These are phyloP conservation scores for Bremia lactucae DNA, from an alignment of 352 stramenopile genomes.

Conservation along the genomic window DNA sequence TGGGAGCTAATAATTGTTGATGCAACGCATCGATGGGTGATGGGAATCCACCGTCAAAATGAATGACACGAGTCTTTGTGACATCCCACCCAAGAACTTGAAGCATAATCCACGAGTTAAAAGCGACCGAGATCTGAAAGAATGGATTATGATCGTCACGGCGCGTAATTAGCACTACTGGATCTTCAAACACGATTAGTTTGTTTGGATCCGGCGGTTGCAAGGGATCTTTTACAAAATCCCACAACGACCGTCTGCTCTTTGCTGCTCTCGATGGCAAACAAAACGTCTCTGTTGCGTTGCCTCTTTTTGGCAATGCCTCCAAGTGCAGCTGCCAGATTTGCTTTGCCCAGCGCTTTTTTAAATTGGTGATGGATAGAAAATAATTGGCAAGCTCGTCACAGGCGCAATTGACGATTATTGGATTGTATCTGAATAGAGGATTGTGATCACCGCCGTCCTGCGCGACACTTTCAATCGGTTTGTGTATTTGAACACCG, in stretches of 20 bases:
- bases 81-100: slow-evolving; percentile 24
- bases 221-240: slow-evolving; percentile 22
- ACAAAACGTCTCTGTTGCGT: slow-evolving; percentile 11
- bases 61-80: slow-evolving; percentile 26
- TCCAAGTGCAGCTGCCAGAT: slow-evolving; percentile 15
- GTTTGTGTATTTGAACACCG: slow-evolving; percentile 20
- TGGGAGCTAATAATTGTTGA: slow-evolving; percentile 24
- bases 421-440: slow-evolving; percentile 18
- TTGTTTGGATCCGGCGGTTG: slow-evolving; percentile 10
- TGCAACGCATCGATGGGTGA: slow-evolving; percentile 34
- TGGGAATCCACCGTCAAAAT: slow-evolving; percentile 34
- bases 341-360: slow-evolving; percentile 18
- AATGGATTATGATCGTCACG: slow-evolving; percentile 48
- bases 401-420: slow-evolving; percentile 21
- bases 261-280: not conserved
- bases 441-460: slow-evolving; percentile 25
- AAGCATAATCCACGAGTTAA: slow-evolving; percentile 35
- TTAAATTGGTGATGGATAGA: slow-evolving; percentile 1
- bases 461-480: slow-evolving; percentile 17
- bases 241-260: slow-evolving; percentile 9
- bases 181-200: slow-evolving; percentile 18
- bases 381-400: slow-evolving; percentile 21
- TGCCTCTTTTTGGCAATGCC: not conserved
- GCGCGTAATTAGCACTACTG: slow-evolving; percentile 28
- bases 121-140: slow-evolving; percentile 32